phyloP scores from a whole-genome alignment of 768 basidiomycete genomes.

The Termitomyces bulborhizus region DNA sequence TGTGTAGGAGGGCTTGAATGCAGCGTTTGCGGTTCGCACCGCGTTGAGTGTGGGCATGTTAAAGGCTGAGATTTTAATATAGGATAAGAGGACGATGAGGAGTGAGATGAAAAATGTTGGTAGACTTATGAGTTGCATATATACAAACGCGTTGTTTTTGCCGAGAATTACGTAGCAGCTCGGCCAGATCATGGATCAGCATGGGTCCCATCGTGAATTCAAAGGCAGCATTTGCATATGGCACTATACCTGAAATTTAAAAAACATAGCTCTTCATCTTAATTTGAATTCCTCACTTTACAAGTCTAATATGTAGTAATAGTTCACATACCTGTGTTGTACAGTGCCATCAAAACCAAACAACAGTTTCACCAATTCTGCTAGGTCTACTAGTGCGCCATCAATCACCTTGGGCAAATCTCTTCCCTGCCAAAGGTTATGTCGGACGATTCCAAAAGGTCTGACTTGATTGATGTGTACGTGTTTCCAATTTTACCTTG shows the following conservation, averaged over 20 bases:
- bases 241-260: no score
- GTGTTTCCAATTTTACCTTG: constrained; percentile 15
- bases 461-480: constrained; percentile 68
- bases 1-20: constrained; percentile 13
- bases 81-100: background rate
- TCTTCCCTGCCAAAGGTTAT: constrained; percentile 18
- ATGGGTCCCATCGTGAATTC: no score
- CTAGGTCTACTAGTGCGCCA: background rate
- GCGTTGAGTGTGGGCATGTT: constrained; percentile 18
- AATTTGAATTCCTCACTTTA: no score
- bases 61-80: background rate
- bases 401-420: background rate
- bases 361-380: background rate
- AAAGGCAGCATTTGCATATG: no score
- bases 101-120: background rate
- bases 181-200: no score
- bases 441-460: constrained; percentile 52
- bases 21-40: constrained; percentile 21
- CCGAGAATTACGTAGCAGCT: background rate
- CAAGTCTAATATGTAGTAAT: no score
- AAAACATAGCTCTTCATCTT: no score
- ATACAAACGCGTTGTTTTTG: background rate
- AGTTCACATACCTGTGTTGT: background rate
- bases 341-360: background rate
- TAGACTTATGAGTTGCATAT: background rate